phyloP scores from a whole-genome alignment of 2,329 filamentous ascomycete species.

The Penicillium janthinellum region DNA sequence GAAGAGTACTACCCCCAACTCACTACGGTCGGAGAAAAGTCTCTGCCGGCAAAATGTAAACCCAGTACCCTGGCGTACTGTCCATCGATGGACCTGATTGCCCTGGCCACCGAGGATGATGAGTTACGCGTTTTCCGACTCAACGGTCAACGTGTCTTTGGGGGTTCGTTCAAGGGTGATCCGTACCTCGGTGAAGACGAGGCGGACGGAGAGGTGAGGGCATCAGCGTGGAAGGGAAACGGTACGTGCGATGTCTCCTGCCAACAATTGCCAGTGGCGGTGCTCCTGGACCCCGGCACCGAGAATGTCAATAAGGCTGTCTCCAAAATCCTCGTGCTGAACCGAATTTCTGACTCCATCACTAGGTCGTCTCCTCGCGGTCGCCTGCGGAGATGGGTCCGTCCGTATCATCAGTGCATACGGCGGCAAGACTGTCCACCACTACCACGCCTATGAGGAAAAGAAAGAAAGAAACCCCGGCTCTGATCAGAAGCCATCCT shows the following conservation, averaged over 20 bases:
- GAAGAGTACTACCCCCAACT: slow-evolving; percentile 37
- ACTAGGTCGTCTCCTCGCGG: slow-evolving; percentile 67
- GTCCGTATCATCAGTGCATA: slow-evolving; percentile 77
- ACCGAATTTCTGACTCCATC: not conserved
- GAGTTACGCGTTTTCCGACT: slow-evolving; percentile 76
- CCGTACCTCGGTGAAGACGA: slow-evolving; percentile 48
- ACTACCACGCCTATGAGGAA: slow-evolving; percentile 52
- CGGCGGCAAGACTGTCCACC: slow-evolving; percentile 77
- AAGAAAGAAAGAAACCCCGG: slow-evolving; percentile 14
- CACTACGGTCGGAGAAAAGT: slow-evolving; percentile 44
- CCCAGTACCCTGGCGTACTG: slow-evolving; percentile 67
- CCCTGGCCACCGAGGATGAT: slow-evolving; percentile 67
- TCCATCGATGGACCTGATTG: slow-evolving; percentile 80
- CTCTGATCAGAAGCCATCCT: slow-evolving; percentile 3
- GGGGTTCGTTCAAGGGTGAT: slow-evolving; percentile 44
- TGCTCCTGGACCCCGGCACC: not conserved
- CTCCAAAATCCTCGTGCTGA: not conserved
- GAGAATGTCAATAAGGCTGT: not conserved
- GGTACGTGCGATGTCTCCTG: slow-evolving; percentile 50
- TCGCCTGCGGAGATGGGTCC: slow-evolving; percentile 80
- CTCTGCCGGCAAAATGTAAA: slow-evolving; percentile 46
- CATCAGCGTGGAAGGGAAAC: slow-evolving; percentile 67
- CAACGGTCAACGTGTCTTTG: slow-evolving; percentile 71
- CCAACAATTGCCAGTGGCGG: not conserved
- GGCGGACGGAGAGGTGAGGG: slow-evolving; percentile 43